Base-by-base conservation (phyloP, 805 yeast species). In the Candida krabiensis region DNA sequence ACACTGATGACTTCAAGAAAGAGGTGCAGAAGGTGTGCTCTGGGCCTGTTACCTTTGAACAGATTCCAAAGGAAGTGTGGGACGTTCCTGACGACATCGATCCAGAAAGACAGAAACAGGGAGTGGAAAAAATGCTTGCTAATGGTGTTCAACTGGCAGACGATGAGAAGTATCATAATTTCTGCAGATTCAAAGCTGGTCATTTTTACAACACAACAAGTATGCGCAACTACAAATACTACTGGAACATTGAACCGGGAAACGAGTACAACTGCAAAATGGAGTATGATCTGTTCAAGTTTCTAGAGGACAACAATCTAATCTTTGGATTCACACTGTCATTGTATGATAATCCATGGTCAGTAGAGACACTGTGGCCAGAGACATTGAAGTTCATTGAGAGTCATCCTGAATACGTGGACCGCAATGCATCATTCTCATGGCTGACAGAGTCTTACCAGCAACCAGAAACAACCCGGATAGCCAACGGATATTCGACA, bases 161-260 rank as follows among this genome's bases (percentile, higher is more conserved):
- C 43, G 74, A 83, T 5, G 79, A 74, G 41, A 70, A 88, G 9
- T 87, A 86, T 65, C 78, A 95, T 57, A 90, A 85, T 63, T 85
- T 87, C 91, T 86, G 95, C 64, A 76, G 96, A 50, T 88, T 76
- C 64, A 89, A 85, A 60, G 77, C 89, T 9, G 96, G 95, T 1
- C 83, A 83, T 60, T 83, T 87, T 67, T 86, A 79, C 75, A 73
- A 83, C 58, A 86, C 85, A 56, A 77, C 74, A 33, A 60, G 79
- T 37, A 55, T 87, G 64, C 65, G 69, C 40, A 75, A 79, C 9
- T 88, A 80, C 70, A 85, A 83, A 55, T 88, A 83, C 75, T 87
- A 86, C 71, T 89, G 96, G 96, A 79, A 96, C 61, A 89, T 89
- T 30, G 96, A 89, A 64, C 96, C 96, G 9, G 83, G 78, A 46